Evolutionary conservation across 371 early-diverging fungal species (phyloP), one percentile per base, ranked within the genome.

Genomic region (Haplosporangium sp.): DNA sequence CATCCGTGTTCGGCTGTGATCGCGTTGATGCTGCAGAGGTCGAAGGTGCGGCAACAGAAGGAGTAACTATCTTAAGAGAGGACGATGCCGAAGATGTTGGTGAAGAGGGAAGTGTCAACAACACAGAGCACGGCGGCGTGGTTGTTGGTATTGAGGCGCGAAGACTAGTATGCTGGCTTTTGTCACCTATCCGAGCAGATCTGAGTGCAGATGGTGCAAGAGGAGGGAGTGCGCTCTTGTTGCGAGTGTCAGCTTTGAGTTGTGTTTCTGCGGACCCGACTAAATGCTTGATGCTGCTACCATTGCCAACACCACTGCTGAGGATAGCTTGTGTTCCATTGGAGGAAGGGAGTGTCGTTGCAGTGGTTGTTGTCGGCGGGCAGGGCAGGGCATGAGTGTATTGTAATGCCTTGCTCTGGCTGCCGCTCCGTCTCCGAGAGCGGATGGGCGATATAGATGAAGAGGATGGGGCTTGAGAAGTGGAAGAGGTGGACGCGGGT

Each of bases 81-180:
- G 76, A 70, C 2, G 64, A 51, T 12, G 63, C 46, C 1, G 76
- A 70, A 42, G 70, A 75, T 14, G 62, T n/a, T 21, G 69, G 62
- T 14, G 71, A 63, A 14, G 65, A 54, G 18, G 54, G 0, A 1
- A 38, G 2, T 10, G 18, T 9, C 16, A 50, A 20, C 16, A 5
- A n/a, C 29, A 29, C 29, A 29, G 29, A 29, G 4, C 4, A 29
- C 29, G 29, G 4, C 29, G 29, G 29, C 29, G 29, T 29, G 29
- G 29, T 29, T 4, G 29, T 29, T 29, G 29, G 29, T 2, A 29
- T 29, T 29, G 29, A 29, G 29, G 4, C 29, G 29, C 29, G 29
- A 29, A 29, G 29, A 29, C 29, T 29, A 29, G 29, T 4, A 29
- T 29, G 1, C 29, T 29, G 29, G 29, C 29, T 29, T 29, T 29